Evolutionary conservation across 345 rosid species (phyloP), one percentile per base, ranked within the genome.

Genomic region (Lumnitzera racemosa): DNA sequence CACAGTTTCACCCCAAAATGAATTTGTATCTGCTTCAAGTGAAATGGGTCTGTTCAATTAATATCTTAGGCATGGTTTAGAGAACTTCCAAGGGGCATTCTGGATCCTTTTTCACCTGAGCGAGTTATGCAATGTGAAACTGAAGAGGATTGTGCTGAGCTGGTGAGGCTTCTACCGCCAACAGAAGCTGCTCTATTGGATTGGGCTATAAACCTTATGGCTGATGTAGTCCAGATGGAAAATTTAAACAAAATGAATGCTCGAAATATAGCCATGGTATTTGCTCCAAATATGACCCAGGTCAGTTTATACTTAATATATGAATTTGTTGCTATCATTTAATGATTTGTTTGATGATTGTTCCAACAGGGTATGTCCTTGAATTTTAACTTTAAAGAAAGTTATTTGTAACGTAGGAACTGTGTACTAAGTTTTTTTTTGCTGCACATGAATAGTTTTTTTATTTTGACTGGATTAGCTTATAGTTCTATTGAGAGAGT

Each of bases 211-310:
- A 78, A 78, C 65, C 67, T 78, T 49, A 78, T 78, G 80, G 79
- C 77, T 11, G 82, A 78, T 59, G 80, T 78, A 57, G 77, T 66
- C 2, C 77, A 74, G 46, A 47, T 68, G 54, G 80, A 78, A 55
- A 70, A 72, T 64, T 49, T 67, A 31, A 78, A 78, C 75, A 78
- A 75, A 71, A 78, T 78, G 82, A 78, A 78, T 57, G 74, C 82
- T 3, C 82, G 75, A 36, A 78, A 74, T 27, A 59, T 78, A 13
- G 80, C 82, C 11, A 70, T 78, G 74, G 82, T 78, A 29, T 78
- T 78, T 66, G 79, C 82, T 29, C 82, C 82, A 51, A 78, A 78
- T 61, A 78, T 78, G 82, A 74, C 82, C 58, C 79, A 74, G 51
- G 80, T 74, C 50, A 67, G 81, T 66, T 56, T 10, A 41, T 20